A percentile compares a stretch with the other conserved stretches of the same genome.
phyloP scores from a whole-genome alignment of 805 yeast genomes.

The Nematodospora valgi region DNA sequence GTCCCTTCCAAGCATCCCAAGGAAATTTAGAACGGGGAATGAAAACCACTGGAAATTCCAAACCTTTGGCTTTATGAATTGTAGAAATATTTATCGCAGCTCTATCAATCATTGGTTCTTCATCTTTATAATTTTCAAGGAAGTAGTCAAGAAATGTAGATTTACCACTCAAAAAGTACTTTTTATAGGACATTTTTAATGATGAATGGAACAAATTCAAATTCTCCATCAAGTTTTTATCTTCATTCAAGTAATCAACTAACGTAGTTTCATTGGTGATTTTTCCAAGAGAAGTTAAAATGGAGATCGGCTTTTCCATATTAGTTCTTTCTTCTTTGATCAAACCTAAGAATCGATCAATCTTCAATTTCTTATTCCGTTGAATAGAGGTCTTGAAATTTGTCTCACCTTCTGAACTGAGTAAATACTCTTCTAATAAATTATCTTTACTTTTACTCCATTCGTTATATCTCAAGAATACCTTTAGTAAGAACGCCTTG shows the following conservation, averaged over 20 bases:
- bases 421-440: background rate
- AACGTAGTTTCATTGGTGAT: conserved; percentile 34
- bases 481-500: background rate
- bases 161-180: too few species aligned
- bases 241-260: conserved; percentile 19
- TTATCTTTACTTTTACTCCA: too few species aligned
- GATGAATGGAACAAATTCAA: conserved; percentile 21
- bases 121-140: conserved; percentile 38
- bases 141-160: conserved; percentile 37
- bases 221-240: conserved; percentile 9
- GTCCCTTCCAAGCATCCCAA: background rate
- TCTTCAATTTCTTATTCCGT: background rate
- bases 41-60: conserved; percentile 70
- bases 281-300: conserved; percentile 30
- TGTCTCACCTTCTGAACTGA: background rate
- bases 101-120: conserved; percentile 21
- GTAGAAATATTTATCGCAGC: conserved; percentile 56
- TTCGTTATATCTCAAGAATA: too few species aligned
- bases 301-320: conserved; percentile 17
- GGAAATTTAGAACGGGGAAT: too few species aligned
- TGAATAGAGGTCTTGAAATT: background rate
- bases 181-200: conserved; percentile 13
- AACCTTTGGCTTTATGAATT: conserved; percentile 70
- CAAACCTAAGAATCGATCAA: conserved; percentile 10
- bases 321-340: conserved; percentile 14